Evolutionary conservation across 257 asterid species (phyloP).

Genomic region (Nicotiana obtusifolia): DNA sequence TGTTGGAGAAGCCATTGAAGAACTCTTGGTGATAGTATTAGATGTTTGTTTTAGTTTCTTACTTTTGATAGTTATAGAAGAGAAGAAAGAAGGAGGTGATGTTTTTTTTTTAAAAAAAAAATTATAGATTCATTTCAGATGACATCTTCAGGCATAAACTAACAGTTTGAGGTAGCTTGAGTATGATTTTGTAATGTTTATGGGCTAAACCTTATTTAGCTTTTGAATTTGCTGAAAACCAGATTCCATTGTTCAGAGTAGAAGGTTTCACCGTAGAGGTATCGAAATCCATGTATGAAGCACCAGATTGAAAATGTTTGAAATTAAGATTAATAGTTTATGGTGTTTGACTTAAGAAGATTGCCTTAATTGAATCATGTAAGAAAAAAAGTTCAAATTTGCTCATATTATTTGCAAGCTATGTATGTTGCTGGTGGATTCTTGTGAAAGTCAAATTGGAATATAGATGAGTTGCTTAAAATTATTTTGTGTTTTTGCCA

Average conservation of each 20-base stretch:
- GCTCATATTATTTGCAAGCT: not conserved
- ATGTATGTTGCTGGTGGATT: not conserved
- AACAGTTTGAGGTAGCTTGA: not conserved
- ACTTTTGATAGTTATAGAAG: not conserved
- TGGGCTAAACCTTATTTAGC: not conserved
- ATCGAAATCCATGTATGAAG: not conserved
- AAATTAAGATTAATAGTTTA: not conserved
- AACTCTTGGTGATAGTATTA: constrained; percentile 45
- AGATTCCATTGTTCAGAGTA: not conserved
- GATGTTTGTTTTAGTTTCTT: not conserved
- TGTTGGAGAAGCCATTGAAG: constrained; percentile 56
- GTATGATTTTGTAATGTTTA: not conserved
- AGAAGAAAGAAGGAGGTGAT: not conserved
- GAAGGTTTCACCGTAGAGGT: not conserved
- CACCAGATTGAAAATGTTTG: not conserved
- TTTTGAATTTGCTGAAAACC: not conserved
- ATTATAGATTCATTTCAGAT: not conserved
- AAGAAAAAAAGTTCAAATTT: not conserved
- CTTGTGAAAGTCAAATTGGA: too few species aligned
- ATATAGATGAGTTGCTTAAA: too few species aligned
- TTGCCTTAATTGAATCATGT: not conserved
- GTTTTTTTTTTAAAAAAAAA: not conserved
- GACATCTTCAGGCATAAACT: not conserved
- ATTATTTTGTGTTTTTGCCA: too few species aligned
- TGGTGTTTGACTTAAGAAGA: not conserved